Base-by-base conservation (phyloP, 2,329 filamentous ascomycete species). In the Cladophialophora chaetospira region DNA sequence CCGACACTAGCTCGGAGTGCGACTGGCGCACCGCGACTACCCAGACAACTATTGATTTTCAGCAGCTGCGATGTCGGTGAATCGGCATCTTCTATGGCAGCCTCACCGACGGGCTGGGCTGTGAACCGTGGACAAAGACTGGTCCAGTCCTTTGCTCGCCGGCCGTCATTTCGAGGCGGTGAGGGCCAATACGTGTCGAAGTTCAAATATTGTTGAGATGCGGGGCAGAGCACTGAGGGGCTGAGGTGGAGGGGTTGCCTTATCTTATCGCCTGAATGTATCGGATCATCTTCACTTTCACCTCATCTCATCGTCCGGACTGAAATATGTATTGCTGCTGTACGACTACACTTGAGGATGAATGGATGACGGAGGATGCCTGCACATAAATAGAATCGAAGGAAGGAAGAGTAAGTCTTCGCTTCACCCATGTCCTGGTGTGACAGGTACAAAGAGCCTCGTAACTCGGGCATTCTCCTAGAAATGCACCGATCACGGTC, bases 1-100 rank as follows among this genome's bases (percentile, higher is more conserved):
- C 56, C 38, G 56, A 54, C 56, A 58, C 56, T 58, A 58, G 42
- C 21, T 50, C 56, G 56, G 56, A 58, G 43, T 58, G 54, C 54
- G 54, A 57, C 40, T 31, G 42, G 42, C 42, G 21, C 31, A 42
- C 36, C 43, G 42, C 44, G 43, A 55, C 43, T 40, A 57, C 28
- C n/a, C n/a, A n/a, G n/a, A n/a, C 17, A 40, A 51, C 48, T 42
- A 51, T 51, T 42, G 48, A 51, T 43, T 51, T 10, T 28, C 3
- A 33, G 15, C 10, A 10, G 33, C 28, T 38, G 44, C 52, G n/a
- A 25, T 31, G 54, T 57, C 50, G 50, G 50, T 36, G 40, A 53
- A 19, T 53, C 50, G 50, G 50, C 42, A n/a, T 42, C 5, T n/a
- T 26, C 31, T 11, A 21, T 53, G 40, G 11, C 51, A 48, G 44